Evolutionary conservation across 2,329 filamentous ascomycete genomes (phyloP), one percentile per base, ranked within the genome.

Genomic region (Phaeosphaeriaceae sp.): DNA sequence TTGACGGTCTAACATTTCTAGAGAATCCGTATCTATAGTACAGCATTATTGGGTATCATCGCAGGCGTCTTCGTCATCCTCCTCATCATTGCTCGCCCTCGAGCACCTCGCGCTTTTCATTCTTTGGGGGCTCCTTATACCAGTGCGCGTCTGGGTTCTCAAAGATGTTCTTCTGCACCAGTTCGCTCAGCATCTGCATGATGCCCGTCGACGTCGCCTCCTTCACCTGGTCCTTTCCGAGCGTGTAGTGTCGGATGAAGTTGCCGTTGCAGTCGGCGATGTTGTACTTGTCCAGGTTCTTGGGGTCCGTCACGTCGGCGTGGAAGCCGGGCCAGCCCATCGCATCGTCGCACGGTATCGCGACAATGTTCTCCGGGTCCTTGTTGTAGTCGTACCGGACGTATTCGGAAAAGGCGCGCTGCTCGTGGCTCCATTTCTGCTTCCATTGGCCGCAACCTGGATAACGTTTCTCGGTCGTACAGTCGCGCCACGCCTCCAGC

Each of bases 281-380:
- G 15, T 62, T 60, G 7, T 65, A 51, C 51, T 57, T 64, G 20
- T 50, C 49, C 45, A n/a, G 45, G 9, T 9, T 21, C 31, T 19
- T 60, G 31, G 22, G 48, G 42, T 31, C 61, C 62, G 3, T 61
- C 40, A 19, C 61, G 59, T 62, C 62, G 3, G 61, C 40, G 17
- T 61, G 60, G 55, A 71, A 69, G 40, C 68, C 68, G 1, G 73
- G 74, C 51, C 62, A 76, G 22, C 74, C 73, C 44, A 76, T 71
- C 17, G 72, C 75, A 36, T 78, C 75, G 50, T 75, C 68, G 60
- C 76, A 78, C 7, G 66, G 63, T 24, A 78, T 70, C 11, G 25
- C 57, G n/a, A 72, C 66, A 27, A 74, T 67, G 6, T 67, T 69
- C 47, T 73, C 66, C 4, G 57, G 49, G 7, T 65, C 52, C 22